A percentile compares a stretch with the other conserved stretches of the same genome.
Conservation (phyloP, 768 basidiomycete species). For the Pilatotrama ljubarskyi region DNA sequence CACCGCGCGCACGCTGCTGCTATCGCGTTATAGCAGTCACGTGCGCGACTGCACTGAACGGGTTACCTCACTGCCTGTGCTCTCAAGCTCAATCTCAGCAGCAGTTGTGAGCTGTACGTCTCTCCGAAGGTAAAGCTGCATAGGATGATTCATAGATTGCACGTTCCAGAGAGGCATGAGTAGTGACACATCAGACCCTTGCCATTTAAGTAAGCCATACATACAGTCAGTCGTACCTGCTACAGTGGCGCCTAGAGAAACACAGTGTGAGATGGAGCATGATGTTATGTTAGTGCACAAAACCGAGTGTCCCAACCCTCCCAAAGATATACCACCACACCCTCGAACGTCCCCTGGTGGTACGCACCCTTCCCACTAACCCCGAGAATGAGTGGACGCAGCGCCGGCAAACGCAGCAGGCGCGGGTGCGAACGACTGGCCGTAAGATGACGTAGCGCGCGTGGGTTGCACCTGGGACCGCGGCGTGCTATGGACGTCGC, state of each 20-base stretch:
- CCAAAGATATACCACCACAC: slow-evolving; percentile 4
- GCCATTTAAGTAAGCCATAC: slow-evolving; percentile 17
- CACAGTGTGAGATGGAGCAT: slow-evolving; percentile 17
- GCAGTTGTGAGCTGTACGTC: not conserved
- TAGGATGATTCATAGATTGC: slow-evolving; percentile 1
- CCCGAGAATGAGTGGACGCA: slow-evolving; percentile 19
- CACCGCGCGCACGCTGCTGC: slow-evolving; percentile 7
- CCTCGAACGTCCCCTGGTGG: not conserved
- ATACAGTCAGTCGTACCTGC: slow-evolving; percentile 12
- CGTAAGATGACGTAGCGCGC: slow-evolving; percentile 12
- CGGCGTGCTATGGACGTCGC: slow-evolving; percentile 30
- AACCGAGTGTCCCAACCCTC: slow-evolving; percentile 13
- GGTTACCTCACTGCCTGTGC: slow-evolving; percentile 4
- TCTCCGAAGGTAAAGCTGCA: not conserved
- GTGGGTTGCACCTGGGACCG: slow-evolving; percentile 18
- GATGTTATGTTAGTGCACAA: slow-evolving; percentile 15
- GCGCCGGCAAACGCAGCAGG: slow-evolving; percentile 13
- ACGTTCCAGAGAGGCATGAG: not conserved
- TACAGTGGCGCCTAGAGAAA: slow-evolving; percentile 22
- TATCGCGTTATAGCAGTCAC: slow-evolving; percentile 20
- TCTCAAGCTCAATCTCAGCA: not conserved
- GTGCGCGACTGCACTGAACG: slow-evolving; percentile 8
- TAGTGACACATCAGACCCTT: slow-evolving; percentile 12
- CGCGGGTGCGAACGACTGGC: slow-evolving; percentile 7
- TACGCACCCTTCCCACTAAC: slow-evolving; percentile 1